A percentile compares a stretch with the other conserved stretches of the same genome.
phyloP scores from a whole-genome alignment of 768 basidiomycete species.

The Rickenella mellea region DNA sequence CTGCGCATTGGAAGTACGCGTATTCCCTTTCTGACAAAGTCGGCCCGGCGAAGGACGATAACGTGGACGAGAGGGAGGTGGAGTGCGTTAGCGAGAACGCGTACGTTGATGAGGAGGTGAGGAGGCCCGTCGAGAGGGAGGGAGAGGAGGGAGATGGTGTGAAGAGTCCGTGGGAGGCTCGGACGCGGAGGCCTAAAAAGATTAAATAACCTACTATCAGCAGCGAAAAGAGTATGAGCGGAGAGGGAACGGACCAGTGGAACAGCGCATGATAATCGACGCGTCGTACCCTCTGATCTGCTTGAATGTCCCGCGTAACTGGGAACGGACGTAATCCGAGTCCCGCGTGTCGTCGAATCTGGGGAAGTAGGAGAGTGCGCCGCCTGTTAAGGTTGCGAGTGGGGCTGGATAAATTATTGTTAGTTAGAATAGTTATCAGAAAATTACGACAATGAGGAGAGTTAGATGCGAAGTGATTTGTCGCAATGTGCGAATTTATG shows the following conservation, averaged over 20 bases:
- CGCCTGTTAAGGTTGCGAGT: slow-evolving; percentile 70
- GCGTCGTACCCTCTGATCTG: slow-evolving; percentile 76
- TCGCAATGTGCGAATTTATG: neutral
- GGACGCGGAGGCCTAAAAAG: too few species aligned
- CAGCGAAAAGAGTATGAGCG: neutral
- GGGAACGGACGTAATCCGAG: slow-evolving; percentile 54
- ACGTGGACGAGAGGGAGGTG: neutral
- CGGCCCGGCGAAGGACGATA: slow-evolving; percentile 18
- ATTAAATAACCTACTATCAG: slow-evolving; percentile 2
- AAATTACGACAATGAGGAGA: too few species aligned
- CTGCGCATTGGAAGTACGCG: slow-evolving; percentile 78
- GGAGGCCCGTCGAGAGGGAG: neutral
- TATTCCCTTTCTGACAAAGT: slow-evolving; percentile 63
- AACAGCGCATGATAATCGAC: slow-evolving; percentile 73
- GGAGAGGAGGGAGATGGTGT: neutral
- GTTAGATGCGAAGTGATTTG: neutral
- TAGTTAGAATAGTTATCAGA: too few species aligned
- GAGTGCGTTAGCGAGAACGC: neutral
- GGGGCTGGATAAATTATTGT: slow-evolving; percentile 33
- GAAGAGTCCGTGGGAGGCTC: too few species aligned
- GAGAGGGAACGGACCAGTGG: slow-evolving; percentile 48
- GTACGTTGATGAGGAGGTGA: neutral
- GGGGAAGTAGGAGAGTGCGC: slow-evolving; percentile 87
- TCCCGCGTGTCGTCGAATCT: slow-evolving; percentile 73
- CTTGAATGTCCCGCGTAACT: slow-evolving; percentile 57